Conservation (phyloP, 176 grass and related monocot species). For the Hyparrhenia diplandra region DNA sequence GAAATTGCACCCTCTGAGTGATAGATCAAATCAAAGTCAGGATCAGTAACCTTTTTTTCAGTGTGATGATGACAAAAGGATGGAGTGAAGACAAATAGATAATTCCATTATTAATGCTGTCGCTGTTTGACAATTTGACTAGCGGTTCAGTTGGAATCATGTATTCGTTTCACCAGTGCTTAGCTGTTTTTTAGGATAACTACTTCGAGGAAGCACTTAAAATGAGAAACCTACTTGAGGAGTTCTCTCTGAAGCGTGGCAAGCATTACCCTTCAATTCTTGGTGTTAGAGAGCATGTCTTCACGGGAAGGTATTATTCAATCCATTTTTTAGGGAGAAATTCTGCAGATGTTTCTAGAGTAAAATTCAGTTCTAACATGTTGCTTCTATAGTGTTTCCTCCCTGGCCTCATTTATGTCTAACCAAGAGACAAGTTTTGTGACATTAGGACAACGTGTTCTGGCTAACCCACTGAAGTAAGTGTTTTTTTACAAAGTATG, state of each 20-base stretch:
- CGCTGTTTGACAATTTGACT: background rate
- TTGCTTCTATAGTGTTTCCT: constrained; percentile 68
- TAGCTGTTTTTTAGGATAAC: constrained; percentile 64
- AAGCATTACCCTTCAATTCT: constrained; percentile 77
- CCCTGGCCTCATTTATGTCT: constrained; percentile 94
- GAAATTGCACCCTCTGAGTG: background rate
- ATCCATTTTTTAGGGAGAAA: background rate
- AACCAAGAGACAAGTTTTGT: constrained; percentile 94
- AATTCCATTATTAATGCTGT: background rate
- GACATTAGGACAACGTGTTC: constrained; percentile 92
- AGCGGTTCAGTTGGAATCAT: background rate
- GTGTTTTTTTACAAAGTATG: constrained; percentile 16
- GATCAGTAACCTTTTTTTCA: background rate
- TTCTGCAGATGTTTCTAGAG: background rate
- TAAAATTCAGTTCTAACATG: constrained; percentile 13
- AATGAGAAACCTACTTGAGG: constrained; percentile 97
- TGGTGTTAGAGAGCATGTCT: constrained; percentile 94
- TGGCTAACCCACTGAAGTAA: constrained; percentile 88
- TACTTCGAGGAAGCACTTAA: constrained; percentile 97
- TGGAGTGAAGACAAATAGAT: background rate
- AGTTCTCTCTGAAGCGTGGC: constrained; percentile 65
- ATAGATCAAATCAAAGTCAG: background rate
- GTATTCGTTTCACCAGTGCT: background rate
- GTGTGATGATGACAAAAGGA: background rate
- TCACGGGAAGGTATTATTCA: constrained; percentile 78